phyloP scores from a whole-genome alignment of 2,329 filamentous ascomycete genomes.

The Colletotrichum zoysiae region DNA sequence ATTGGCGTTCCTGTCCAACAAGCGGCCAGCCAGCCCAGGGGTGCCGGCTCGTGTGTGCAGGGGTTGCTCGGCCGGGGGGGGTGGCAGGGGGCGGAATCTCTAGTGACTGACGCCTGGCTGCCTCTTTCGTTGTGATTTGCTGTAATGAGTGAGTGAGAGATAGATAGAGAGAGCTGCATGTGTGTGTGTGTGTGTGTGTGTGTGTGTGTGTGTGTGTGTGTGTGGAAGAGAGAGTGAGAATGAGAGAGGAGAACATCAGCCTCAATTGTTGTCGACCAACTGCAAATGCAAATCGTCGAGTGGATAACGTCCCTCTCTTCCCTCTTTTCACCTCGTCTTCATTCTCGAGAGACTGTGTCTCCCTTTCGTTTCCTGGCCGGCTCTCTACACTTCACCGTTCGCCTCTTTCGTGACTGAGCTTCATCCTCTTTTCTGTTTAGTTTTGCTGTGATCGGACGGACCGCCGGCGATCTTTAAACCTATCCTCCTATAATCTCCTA shows the following conservation, averaged over 20 bases:
- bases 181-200: no score
- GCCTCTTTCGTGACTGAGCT: not conserved
- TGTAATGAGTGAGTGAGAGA: no score
- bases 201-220: no score
- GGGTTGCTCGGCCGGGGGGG: slow-evolving; percentile 12
- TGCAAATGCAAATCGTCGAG: not conserved
- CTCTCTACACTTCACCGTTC: not conserved
- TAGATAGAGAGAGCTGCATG: no score
- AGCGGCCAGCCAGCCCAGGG: not conserved
- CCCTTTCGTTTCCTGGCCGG: not conserved
- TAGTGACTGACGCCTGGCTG: slow-evolving; percentile 28
- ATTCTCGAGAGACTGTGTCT: not conserved
- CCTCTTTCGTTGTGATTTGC: slow-evolving; percentile 26
- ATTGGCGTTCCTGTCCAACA: slow-evolving; percentile 16
- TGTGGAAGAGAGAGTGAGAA: not conserved
- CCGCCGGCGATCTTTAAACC: not conserved
- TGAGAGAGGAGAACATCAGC: slow-evolving; percentile 10
- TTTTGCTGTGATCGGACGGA: not conserved
- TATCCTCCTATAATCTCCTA: not conserved
- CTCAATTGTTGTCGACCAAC: not conserved
- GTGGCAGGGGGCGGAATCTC: slow-evolving; percentile 3
- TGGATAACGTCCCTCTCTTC: not conserved
- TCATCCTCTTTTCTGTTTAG: not conserved
- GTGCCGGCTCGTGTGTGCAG: slow-evolving; percentile 6
- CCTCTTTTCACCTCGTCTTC: not conserved